phyloP scores from a whole-genome alignment of 2,329 filamentous ascomycete species.

The Macrophomina phaseolina region DNA sequence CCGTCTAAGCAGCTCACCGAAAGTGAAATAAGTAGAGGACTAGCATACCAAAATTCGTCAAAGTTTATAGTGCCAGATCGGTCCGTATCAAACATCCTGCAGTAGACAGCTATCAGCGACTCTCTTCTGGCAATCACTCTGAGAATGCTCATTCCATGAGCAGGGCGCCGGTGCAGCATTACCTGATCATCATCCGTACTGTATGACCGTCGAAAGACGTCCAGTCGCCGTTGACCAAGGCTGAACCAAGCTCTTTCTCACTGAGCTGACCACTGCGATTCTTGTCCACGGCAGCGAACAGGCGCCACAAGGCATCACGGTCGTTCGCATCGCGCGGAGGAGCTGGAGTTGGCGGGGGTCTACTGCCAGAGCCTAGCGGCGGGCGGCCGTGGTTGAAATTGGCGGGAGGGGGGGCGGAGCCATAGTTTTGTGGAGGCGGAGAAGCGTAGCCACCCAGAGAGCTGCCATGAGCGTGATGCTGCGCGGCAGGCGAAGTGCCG shows the following conservation, averaged over 20 bases:
- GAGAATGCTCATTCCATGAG: not conserved
- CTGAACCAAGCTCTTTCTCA: conserved; percentile 83
- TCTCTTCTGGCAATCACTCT: not conserved
- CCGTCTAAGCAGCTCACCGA: not conserved
- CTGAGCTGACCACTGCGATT: conserved; percentile 81
- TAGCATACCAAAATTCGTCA: conserved; percentile 79
- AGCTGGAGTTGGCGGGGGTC: conserved; percentile 54
- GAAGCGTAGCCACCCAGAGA: conserved; percentile 49
- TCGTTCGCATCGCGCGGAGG: conserved; percentile 66
- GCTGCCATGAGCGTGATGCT: conserved; percentile 18
- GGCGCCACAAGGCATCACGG: conserved; percentile 73
- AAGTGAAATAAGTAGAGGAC: not conserved
- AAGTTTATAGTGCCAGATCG: conserved; percentile 89
- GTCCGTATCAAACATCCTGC: conserved; percentile 92
- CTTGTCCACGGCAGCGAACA: conserved; percentile 92
- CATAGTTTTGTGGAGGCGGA: conserved; percentile 56
- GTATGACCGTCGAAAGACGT: conserved; percentile 92
- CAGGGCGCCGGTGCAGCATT: not conserved
- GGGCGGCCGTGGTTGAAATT: conserved; percentile 68
- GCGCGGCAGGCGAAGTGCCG: conserved; percentile 38
- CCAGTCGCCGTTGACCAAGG: conserved; percentile 96
- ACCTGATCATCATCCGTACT: conserved; percentile 93
- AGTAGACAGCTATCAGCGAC: conserved; percentile 3
- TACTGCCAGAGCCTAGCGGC: conserved; percentile 52
- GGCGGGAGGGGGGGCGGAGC: conserved; percentile 61